Base-by-base conservation (phyloP, 2,329 filamentous ascomycete genomes). In the Ophiostoma australiae region DNA sequence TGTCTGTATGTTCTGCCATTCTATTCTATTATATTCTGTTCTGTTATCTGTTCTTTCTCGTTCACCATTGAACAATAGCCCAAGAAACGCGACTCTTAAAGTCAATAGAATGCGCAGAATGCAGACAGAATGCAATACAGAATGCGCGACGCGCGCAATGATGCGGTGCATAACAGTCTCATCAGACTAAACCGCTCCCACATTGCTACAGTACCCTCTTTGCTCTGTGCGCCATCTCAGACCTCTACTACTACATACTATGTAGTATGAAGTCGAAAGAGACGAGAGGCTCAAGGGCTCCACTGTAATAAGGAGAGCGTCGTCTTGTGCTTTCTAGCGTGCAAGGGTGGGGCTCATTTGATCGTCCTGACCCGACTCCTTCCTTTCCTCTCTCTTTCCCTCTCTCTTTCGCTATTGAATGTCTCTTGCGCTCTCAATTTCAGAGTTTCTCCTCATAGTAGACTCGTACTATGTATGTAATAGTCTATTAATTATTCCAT, bases 271-370 rank as follows among this genome's bases (percentile, higher is more conserved):
- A 20, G 52, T 23, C 52, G 11, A 55, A 31, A 63, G 27, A 15
- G 55, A 63, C n/a, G 15, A 63, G 58, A 63, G 58, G 58, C 58
- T 63, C 58, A 63, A 63, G 27, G 58, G 58, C 4, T 63, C 58
- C 58, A 63, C 58, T 63, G 58, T 35, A 63, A 63, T 35, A 63
- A 63, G 58, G 58, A 63, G 58, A 33, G n/a, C 15, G 10, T 3
- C n/a, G 52, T 11, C 52, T 17, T 58, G 15, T 58, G 52, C 58
- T 33, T 17, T 63, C 58, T 35, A 61, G 55, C 55, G 55, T 61
- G 58, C 11, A 17, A 55, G 6, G 5, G 58, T 33, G 58, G 58
- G 58, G 23, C 58, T 63, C 58, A 33, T 63, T 63, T 63, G 27
- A 63, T 58, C 44, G 44, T 48, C 44, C 17, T 48, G 44, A 20